phyloP scores from a whole-genome alignment of 148 eudicot species.

The Rhododendron williamsianum region DNA sequence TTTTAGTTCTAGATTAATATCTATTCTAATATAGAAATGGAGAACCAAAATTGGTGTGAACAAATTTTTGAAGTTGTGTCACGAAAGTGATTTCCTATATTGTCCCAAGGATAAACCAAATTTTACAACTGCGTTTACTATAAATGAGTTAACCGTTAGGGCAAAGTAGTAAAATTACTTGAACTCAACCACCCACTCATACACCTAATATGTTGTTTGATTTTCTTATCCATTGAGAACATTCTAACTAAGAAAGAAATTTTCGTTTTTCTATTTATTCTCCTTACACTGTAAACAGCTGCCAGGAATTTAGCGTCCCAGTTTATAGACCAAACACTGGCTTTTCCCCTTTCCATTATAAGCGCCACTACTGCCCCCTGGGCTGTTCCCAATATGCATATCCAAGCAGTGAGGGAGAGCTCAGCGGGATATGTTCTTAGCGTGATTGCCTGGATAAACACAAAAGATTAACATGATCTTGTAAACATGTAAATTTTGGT shows the following conservation, averaged over 20 bases:
- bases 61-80: neutral
- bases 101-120: neutral
- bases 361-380: constrained; percentile 67
- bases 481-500: neutral
- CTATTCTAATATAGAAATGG: neutral
- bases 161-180: neutral
- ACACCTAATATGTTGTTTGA: neutral
- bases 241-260: neutral
- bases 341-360: constrained; percentile 71
- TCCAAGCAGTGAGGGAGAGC: constrained; percentile 87
- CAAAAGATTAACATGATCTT: neutral
- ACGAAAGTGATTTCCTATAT: neutral
- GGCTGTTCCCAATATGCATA: constrained; percentile 71
- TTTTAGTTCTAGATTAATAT: neutral
- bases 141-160: neutral
- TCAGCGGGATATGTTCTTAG: constrained; percentile 68
- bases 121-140: no score
- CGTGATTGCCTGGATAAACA: constrained; percentile 56
- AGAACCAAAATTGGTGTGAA: neutral
- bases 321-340: constrained; percentile 59
- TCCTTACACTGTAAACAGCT: constrained; percentile 75
- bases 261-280: neutral
- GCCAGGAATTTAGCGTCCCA: constrained; percentile 73
- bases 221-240: neutral
- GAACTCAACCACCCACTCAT: neutral